phyloP scores from a whole-genome alignment of 345 rosid genomes.

The Aquilaria yunnanensis region DNA sequence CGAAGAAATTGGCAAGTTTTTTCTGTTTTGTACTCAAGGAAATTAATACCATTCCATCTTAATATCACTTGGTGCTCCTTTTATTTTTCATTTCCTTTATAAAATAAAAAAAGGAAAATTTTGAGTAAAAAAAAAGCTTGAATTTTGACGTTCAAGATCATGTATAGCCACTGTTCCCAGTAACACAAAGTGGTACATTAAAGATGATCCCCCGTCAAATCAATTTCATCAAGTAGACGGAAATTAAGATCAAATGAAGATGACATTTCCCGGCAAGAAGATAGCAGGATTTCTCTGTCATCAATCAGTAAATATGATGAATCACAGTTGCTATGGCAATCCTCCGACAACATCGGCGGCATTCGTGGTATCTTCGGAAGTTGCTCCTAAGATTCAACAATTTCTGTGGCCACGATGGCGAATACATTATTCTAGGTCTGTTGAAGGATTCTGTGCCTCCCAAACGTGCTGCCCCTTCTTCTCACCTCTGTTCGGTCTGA shows the following conservation, averaged over 20 bases:
- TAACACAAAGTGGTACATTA: constrained; percentile 80
- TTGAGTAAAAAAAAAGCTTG: constrained; percentile 7
- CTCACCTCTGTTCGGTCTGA: constrained; percentile 1
- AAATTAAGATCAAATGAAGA: constrained; percentile 75
- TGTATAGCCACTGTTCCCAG: constrained; percentile 25
- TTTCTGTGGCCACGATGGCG: neutral
- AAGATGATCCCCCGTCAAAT: constrained; percentile 56
- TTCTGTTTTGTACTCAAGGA: constrained; percentile 11
- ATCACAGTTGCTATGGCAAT: constrained; percentile 82
- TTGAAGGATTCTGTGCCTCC: constrained; percentile 47
- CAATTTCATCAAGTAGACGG: constrained; percentile 63
- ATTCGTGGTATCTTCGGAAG: constrained; percentile 31
- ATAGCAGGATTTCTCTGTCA: constrained; percentile 24
- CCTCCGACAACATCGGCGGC: constrained; percentile 64
- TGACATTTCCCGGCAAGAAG: constrained; percentile 35
- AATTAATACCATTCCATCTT: constrained; percentile 23
- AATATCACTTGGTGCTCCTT: constrained; percentile 6
- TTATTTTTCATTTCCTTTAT: constrained; percentile 14
- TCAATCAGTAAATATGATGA: constrained; percentile 72
- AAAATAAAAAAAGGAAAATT: constrained; percentile 9
- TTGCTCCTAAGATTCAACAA: constrained; percentile 9
- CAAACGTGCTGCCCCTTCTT: constrained; percentile 84
- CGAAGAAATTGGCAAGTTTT: neutral
- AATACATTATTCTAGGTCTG: constrained; percentile 45
- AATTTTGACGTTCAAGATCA: constrained; percentile 6